phyloP scores from a whole-genome alignment of 1,284 basidiomycete species.

The Filobasidium uniguttulatum region DNA sequence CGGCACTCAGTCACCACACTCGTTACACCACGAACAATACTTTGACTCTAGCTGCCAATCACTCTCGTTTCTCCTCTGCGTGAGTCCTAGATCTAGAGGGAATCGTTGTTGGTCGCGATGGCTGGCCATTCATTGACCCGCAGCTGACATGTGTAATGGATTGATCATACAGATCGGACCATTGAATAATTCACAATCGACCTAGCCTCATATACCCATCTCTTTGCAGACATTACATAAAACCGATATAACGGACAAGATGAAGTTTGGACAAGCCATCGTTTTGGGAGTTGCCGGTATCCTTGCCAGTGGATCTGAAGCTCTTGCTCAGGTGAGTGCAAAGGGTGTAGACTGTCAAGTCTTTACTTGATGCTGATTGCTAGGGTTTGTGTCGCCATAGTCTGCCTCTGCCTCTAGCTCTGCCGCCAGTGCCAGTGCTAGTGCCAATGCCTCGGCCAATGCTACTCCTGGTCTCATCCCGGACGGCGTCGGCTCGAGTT shows the following conservation, averaged over 20 bases:
- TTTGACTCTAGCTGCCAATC: too few species aligned
- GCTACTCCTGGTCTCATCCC: conserved; percentile 36
- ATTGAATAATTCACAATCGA: too few species aligned
- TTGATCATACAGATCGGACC: too few species aligned
- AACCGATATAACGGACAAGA: neutral
- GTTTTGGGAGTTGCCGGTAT: neutral
- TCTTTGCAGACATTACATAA: neutral
- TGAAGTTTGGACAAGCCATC: conserved; percentile 1
- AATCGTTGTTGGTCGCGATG: too few species aligned
- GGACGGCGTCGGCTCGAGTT: conserved; percentile 46
- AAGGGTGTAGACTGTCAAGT: neutral
- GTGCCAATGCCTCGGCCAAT: conserved; percentile 10
- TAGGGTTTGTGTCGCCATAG: neutral
- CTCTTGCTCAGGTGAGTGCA: neutral
- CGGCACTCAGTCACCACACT: too few species aligned
- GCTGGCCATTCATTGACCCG: too few species aligned
- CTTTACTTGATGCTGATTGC: neutral
- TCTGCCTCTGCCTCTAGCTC: conserved; percentile 9
- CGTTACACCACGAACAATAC: too few species aligned
- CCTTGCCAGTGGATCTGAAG: neutral
- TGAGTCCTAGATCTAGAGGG: too few species aligned
- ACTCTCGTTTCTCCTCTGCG: too few species aligned
- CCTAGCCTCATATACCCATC: neutral
- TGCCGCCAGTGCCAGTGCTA: conserved; percentile 6
- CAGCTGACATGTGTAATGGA: too few species aligned